phyloP scores from a whole-genome alignment of 2,329 filamentous ascomycete species.

The Aspergillus spinulosporus region DNA sequence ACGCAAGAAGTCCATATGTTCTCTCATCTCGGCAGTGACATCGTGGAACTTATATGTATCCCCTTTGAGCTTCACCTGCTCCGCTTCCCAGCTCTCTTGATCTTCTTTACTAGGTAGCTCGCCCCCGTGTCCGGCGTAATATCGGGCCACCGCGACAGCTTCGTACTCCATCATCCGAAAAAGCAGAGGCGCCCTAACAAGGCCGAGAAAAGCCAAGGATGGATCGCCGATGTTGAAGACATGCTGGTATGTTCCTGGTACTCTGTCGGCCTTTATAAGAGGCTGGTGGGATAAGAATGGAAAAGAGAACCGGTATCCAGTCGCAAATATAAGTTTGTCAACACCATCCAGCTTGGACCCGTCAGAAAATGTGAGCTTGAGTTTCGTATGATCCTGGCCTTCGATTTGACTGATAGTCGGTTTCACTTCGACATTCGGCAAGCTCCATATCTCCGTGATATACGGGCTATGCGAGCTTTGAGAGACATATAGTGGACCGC shows the following conservation, averaged over 20 bases:
- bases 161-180: constrained; percentile 36
- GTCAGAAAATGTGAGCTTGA: constrained; percentile 26
- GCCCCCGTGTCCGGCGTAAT: constrained; percentile 28
- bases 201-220: constrained; percentile 31
- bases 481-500: constrained; percentile 26
- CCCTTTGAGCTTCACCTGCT: constrained; percentile 24
- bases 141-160: constrained; percentile 31
- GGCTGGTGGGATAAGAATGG: constrained; percentile 30
- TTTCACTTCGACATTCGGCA: constrained; percentile 27
- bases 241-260: constrained; percentile 33
- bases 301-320: constrained; percentile 33
- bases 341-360: constrained; percentile 20
- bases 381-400: neutral
- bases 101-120: constrained; percentile 24
- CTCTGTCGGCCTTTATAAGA: constrained; percentile 24
- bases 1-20: constrained; percentile 43
- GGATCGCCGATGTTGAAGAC: constrained; percentile 34
- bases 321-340: constrained; percentile 34
- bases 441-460: constrained; percentile 24
- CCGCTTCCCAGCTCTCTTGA: constrained; percentile 31
- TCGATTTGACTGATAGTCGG: constrained; percentile 22
- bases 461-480: constrained; percentile 25
- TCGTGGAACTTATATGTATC: constrained; percentile 25
- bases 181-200: constrained; percentile 30
- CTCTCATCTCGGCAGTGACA: constrained; percentile 36